Evolutionary conservation across 257 asterid species (phyloP).

Genomic region (Solanum tacnaense): DNA sequence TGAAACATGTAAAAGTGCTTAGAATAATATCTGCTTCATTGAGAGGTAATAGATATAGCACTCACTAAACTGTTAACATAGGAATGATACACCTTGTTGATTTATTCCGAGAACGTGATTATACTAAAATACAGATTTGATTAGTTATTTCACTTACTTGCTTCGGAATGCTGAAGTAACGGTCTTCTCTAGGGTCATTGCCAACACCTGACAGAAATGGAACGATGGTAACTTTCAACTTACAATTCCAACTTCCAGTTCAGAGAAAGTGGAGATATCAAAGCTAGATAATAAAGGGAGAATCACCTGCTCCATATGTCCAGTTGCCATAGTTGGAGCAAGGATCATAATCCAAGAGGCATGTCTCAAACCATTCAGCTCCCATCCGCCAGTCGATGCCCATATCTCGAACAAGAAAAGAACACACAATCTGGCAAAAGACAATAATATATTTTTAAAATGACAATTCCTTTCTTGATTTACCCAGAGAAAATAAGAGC

Average conservation of each 20-base stretch:
- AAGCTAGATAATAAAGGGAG: background rate
- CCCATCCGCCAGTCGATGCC: slow-evolving; percentile 99
- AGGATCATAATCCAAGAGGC: slow-evolving; percentile 89
- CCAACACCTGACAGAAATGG: slow-evolving; percentile 56
- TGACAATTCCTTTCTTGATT: background rate
- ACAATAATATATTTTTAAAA: background rate
- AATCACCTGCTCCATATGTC: slow-evolving; percentile 95
- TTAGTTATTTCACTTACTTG: slow-evolving; percentile 35
- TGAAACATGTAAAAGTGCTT: slow-evolving; percentile 10
- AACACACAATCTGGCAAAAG: slow-evolving; percentile 65
- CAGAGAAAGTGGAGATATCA: background rate
- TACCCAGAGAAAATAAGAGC: background rate
- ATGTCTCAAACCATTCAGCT: slow-evolving; percentile 97
- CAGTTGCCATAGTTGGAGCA: slow-evolving; percentile 95
- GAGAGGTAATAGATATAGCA: background rate
- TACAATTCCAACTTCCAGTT: background rate
- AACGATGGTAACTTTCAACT: background rate
- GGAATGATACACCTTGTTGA: background rate
- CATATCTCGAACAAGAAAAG: slow-evolving; percentile 97
- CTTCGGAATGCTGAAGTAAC: slow-evolving; percentile 92
- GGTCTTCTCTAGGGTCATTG: slow-evolving; percentile 93
- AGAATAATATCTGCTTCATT: background rate
- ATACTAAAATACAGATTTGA: background rate
- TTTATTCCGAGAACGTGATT: background rate
- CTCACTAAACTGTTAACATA: background rate